Evolutionary conservation across 495 filamentous ascomycete species (phyloP), one percentile per base, ranked within the genome.

Genomic region (Penicillium coprophilum): DNA sequence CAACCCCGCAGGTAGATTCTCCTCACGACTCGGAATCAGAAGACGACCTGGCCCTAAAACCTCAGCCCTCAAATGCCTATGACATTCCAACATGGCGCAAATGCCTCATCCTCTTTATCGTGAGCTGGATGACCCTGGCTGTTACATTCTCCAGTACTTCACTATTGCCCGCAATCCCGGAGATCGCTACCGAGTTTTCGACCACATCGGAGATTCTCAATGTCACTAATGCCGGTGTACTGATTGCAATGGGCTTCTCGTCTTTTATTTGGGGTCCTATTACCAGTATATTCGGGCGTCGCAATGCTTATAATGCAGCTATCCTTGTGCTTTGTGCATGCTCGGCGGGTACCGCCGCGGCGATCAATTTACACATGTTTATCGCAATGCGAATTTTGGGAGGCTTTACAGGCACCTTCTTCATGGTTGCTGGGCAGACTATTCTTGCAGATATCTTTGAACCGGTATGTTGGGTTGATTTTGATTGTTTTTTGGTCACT

Each of bases 201-300:
- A 76, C 72, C 0, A 69, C 70, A 11, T 30, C 64, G 2, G 71
- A 77, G 53, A 71, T 65, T n/a, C 62, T 78, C 8, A 71, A 76
- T 60, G 60, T 72, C 12, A 73, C 73, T 30, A 80, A 78, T 50
- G 80, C 80, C 1, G 70, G 80, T 32, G 80, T 82, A 40, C 57
- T 84, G 43, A 57, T 84, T 52, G 80, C 80, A 17, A 84, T 84
- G 82, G 81, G 80, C 1, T 64, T 82, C n/a, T 77, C 78, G 23
- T 73, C 78, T 4, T 66, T 79, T 8, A 73, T 85, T 21, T 85
- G 80, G 75, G 77, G 77, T 0, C 82, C 82, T 1, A 44, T 85
- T 12, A 67, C 57, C 1, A 57, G 66, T n/a, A 15, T 78, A 1
- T 57, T 77, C 17, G 74, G 77, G 0, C 64, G 74, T 12, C 41